phyloP scores from a whole-genome alignment of 768 basidiomycete genomes.

The Peribolospora kevripleyi region DNA sequence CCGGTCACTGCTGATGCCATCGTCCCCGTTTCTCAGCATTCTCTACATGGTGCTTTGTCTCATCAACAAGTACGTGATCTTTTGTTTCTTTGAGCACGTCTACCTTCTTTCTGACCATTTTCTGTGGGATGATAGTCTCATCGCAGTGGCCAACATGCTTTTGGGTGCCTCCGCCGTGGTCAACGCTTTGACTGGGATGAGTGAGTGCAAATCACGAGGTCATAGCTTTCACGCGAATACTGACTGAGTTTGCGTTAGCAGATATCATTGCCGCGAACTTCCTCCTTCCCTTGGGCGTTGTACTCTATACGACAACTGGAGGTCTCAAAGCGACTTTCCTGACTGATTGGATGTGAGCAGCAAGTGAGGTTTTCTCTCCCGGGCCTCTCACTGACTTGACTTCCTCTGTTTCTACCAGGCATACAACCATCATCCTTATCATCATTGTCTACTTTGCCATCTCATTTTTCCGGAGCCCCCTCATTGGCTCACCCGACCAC shows the following conservation, averaged over 20 bases:
- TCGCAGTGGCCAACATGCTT: slow-evolving; percentile 30
- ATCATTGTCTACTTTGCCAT: slow-evolving; percentile 15
- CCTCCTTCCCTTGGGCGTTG: slow-evolving; percentile 27
- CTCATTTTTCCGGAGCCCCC: slow-evolving; percentile 19
- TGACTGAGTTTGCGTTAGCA: too few relatives aligned
- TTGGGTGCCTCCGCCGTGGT: slow-evolving; percentile 29
- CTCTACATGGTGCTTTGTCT: slow-evolving; percentile 26
- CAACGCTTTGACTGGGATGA: slow-evolving; percentile 27
- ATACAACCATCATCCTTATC: slow-evolving; percentile 27
- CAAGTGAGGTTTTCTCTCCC: background rate
- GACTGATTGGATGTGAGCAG: slow-evolving; percentile 14
- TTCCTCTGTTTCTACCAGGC: slow-evolving; percentile 24
- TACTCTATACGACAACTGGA: slow-evolving; percentile 19
- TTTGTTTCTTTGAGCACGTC: background rate
- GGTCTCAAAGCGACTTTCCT: slow-evolving; percentile 20
- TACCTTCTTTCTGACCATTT: background rate
- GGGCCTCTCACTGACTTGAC: slow-evolving; percentile 21
- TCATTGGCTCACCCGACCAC: slow-evolving; percentile 23
- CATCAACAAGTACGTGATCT: slow-evolving; percentile 21
- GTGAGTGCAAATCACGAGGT: slow-evolving; percentile 12
- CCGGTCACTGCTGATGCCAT: too few relatives aligned
- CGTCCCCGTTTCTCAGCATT: background rate
- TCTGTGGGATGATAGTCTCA: slow-evolving; percentile 11
- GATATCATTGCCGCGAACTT: slow-evolving; percentile 22
- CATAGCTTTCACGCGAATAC: too few relatives aligned